Percentiles rank a stretch among this genome's conserved stretches.
Conservation (phyloP, 2,329 filamentous ascomycete species). For the Aspergillus candidus region DNA sequence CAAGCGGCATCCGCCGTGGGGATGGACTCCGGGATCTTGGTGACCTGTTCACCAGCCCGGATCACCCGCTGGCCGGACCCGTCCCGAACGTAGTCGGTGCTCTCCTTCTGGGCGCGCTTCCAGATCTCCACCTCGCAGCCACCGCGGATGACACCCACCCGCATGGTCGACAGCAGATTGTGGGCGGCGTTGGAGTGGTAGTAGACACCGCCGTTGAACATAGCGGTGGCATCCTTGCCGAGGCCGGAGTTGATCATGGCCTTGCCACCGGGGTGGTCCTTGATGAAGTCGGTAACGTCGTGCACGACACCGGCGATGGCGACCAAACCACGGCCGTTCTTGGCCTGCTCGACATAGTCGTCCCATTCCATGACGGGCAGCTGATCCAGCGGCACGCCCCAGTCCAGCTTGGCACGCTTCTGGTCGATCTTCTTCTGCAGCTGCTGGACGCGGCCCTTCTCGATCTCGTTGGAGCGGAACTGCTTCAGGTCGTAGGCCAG, state of each 20-base stretch:
- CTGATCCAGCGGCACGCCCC: conserved; percentile 79
- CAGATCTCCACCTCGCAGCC: conserved; percentile 89
- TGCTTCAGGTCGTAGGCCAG: conserved; percentile 83
- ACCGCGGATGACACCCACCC: conserved; percentile 77
- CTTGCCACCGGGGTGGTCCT: conserved; percentile 85
- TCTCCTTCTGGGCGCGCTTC: conserved; percentile 79
- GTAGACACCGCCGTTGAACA: conserved; percentile 90
- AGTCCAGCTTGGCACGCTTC: conserved; percentile 74
- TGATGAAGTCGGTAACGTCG: conserved; percentile 77
- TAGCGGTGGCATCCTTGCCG: conserved; percentile 81
- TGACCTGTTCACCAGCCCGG: conserved; percentile 78
- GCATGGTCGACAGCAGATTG: conserved; percentile 82
- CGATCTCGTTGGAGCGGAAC: conserved; percentile 86
- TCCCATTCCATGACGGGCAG: conserved; percentile 83
- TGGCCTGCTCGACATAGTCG: conserved; percentile 70
- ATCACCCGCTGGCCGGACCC: conserved; percentile 74
- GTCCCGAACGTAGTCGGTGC: conserved; percentile 72
- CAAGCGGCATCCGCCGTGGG: conserved; percentile 74
- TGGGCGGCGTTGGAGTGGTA: conserved; percentile 84
- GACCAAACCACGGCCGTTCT: conserved; percentile 70
- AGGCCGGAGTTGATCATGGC: conserved; percentile 76
- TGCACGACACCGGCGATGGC: conserved; percentile 80
- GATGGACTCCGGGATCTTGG: conserved; percentile 72
- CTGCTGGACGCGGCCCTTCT: conserved; percentile 85
- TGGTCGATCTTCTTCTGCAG: conserved; percentile 89